A percentile compares a stretch with the other conserved stretches of the same genome.
Evolutionary conservation across 2,329 filamentous ascomycete species (phyloP).

Genomic region (Mycosphaerella sp.): DNA sequence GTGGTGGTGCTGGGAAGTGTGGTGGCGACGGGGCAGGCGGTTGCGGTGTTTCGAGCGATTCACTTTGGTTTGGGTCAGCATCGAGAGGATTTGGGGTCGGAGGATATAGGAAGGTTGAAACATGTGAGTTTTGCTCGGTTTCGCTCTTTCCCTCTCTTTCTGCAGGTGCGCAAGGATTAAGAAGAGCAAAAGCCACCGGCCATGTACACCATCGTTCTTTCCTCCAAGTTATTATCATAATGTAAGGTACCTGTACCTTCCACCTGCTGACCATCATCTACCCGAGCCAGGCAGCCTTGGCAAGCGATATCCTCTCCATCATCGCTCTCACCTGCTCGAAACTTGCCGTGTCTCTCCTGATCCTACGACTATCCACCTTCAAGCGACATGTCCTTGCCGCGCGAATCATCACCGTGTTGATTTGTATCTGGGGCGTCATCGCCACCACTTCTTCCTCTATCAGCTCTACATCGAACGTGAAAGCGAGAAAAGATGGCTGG

Average conservation of each 20-base stretch:
- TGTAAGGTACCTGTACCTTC: too few species aligned
- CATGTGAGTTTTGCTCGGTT: too few species aligned
- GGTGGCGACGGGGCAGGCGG: conserved; percentile 11
- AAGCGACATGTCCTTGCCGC: conserved; percentile 13
- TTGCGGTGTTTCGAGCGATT: conserved; percentile 11
- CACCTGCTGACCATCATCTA: not conserved
- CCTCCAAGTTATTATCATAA: too few species aligned
- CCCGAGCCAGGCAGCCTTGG: conserved; percentile 3
- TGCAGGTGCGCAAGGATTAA: not conserved
- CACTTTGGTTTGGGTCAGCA: conserved; percentile 12
- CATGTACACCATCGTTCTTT: too few species aligned
- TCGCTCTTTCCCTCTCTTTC: too few species aligned
- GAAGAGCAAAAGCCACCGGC: not conserved
- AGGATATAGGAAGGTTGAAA: not conserved
- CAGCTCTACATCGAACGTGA: not conserved
- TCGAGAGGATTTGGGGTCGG: not conserved
- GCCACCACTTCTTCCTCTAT: not conserved
- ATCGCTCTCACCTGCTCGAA: conserved; percentile 14
- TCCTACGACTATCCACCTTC: conserved; percentile 15
- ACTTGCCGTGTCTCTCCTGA: conserved; percentile 15
- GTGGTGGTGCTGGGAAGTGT: conserved; percentile 14
- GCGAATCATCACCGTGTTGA: conserved; percentile 6
- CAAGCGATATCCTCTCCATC: conserved; percentile 12
- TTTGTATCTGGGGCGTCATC: conserved; percentile 9
- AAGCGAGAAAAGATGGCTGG: conserved; percentile 6